Base-by-base conservation (phyloP, 305 asterid species). In the Solanum chacoense region DNA sequence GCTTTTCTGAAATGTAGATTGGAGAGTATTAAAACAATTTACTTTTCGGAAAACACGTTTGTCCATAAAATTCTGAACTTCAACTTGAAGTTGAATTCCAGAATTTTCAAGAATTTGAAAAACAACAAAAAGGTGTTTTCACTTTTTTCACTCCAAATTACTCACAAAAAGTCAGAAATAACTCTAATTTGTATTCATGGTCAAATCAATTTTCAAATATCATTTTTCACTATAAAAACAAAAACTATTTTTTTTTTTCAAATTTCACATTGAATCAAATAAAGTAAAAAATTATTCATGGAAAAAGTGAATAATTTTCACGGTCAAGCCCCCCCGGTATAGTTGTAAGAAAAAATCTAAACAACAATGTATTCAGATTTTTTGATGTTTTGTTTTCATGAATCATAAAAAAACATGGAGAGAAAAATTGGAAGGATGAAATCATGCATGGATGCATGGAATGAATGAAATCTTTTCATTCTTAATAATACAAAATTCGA, bases 291-390 rank as follows among this genome's bases (percentile, higher is more conserved):
- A 18, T 2, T 0, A 0, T 55, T 55, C 0, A 0, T 55, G 67
- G 67, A 55, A 55, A 18, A 55, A 55, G 67, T 55, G 67, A 55
- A 55, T 55, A 55, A 55, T 18, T 55, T 55, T 55, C 24, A 18
- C 2, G 10, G 24, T 55, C 24, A 55, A 18, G 0, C 42, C 0
- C 12, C 55, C 55, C 10, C 1, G 0, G 0, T 55, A 55, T 55
- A 55, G 2, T 28, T 28, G 1, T 28, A 71, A 24, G 35, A 13
- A 28, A 72, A 28, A 29, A 29, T 28, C 36, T 29, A 72, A 28
- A 29, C 37, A 72, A 72, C 0, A 29, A 29, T 72, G n/a, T 72
- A 72, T 72, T 29, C 2, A 35, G 35, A 73, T 73, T 31, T 31
- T 8, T 55, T 55, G 38, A 73, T 73, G 38, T 11, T 73, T 73